Evolutionary conservation across 2,329 filamentous ascomycete genomes (phyloP), one percentile per base, ranked within the genome.

Genomic region (Xylariaceae sp.): DNA sequence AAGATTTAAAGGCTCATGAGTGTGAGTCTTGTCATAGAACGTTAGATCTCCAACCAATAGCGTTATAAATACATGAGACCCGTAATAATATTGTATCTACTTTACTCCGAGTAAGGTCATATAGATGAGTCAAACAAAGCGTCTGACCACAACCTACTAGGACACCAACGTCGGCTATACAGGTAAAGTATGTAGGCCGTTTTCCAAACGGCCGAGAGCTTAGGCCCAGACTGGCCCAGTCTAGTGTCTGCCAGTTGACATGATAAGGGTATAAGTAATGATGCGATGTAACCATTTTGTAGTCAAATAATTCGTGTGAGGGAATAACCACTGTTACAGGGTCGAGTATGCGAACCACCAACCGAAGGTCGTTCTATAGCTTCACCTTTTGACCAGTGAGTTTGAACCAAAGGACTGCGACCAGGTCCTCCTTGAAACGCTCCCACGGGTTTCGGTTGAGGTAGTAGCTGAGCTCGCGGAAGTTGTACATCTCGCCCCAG

Each of bases 401-500:
- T 74, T 87, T 87, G 71, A 78, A 84, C 84, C 85, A 87, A 56
- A 85, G 73, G 41, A 82, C 76, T 26, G 84, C 84, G 14, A 88
- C 67, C 16, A 87, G 70, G 62, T 88, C 86, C 71, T 88, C 86
- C 79, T 88, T 88, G 76, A 88, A 88, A 23, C 78, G 78, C 78
- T 96, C 90, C 91, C 92, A 97, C 53, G 78, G 81, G 47, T 86
- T 90, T 48, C 92, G 86, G 79, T 97, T 97, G 61, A 97, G 83
- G 75, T 87, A 88, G 74, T 96, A 94, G 78, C 92, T 96, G 70
- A 96, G 83, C 74, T 96, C 88, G 49, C 93, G 90, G 78, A 92
- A 99, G 73, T 90, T 89, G 78, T 96, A 96, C 87, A 99, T 97
- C 77, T 99, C 95, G 33, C 88, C 89, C 94, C 94, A 98, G 74